Percentiles rank a stretch among this genome's conserved stretches.
These are phyloP conservation scores for Xylaria bambusicola DNA, from an alignment of 495 filamentous ascomycete genomes.

Conservation along the genomic window DNA sequence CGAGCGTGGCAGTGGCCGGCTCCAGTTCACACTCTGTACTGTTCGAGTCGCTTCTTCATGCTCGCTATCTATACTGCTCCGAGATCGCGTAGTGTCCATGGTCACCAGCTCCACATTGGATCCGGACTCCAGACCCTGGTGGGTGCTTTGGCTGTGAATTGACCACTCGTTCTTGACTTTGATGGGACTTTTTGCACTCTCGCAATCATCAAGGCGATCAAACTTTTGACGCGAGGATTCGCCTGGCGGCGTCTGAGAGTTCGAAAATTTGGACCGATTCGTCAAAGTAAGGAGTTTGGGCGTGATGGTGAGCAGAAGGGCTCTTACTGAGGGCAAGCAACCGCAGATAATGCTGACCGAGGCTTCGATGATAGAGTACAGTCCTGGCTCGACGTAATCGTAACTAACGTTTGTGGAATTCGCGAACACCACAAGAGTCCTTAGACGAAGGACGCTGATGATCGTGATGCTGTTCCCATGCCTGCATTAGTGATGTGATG, in stretches of 20 bases:
- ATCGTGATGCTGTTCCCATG: slow-evolving; percentile 31
- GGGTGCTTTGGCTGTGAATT: background rate
- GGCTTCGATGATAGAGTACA: slow-evolving; percentile 46
- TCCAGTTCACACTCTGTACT: slow-evolving; percentile 1
- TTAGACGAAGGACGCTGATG: slow-evolving; percentile 40
- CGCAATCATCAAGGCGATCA: slow-evolving; percentile 15
- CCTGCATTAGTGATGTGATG: slow-evolving; percentile 13
- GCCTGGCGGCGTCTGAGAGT: slow-evolving; percentile 10
- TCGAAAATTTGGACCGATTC: slow-evolving; percentile 15
- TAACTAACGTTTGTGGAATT: slow-evolving; percentile 40
- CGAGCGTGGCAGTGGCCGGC: slow-evolving; percentile 8
- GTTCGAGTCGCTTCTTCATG: background rate
- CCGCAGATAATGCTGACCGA: slow-evolving; percentile 44
- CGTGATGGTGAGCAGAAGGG: slow-evolving; percentile 31
- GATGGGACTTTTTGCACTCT: slow-evolving; percentile 14
- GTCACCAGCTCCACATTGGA: slow-evolving; percentile 15
- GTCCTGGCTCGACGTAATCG: slow-evolving; percentile 43
- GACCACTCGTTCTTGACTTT: slow-evolving; percentile 28
- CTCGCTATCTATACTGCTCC: background rate
- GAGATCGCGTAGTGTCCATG: background rate
- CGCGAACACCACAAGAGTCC: slow-evolving; percentile 37
- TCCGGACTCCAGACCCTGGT: background rate
- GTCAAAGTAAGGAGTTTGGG: slow-evolving; percentile 29
- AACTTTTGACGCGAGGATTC: slow-evolving; percentile 1
- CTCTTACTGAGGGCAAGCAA: slow-evolving; percentile 41